phyloP scores from a whole-genome alignment of 192 early-diverging fungal species.

The Mortierella antarctica region DNA sequence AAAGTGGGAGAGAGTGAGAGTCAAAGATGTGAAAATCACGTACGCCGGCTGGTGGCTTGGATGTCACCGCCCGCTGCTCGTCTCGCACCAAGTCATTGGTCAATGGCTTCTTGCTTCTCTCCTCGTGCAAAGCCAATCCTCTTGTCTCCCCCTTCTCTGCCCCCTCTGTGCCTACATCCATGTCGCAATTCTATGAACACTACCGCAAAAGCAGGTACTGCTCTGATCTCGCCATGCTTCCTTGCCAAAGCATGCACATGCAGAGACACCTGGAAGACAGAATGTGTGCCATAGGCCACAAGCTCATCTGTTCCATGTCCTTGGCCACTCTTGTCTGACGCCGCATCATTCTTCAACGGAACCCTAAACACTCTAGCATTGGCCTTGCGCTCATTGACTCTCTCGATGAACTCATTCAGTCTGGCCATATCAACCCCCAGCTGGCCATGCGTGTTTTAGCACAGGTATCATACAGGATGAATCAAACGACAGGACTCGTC shows the following conservation, averaged over 20 bases:
- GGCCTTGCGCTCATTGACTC: constrained; percentile 96
- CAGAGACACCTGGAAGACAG: background rate
- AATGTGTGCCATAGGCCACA: background rate
- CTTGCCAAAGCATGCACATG: too few species aligned
- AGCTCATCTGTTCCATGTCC: background rate
- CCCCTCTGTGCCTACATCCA: background rate
- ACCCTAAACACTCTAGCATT: constrained; percentile 59
- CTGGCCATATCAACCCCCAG: constrained; percentile 90
- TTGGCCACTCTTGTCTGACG: background rate
- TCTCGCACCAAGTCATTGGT: too few species aligned
- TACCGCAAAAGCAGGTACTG: constrained; percentile 73
- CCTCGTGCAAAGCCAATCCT: too few species aligned
- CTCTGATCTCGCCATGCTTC: too few species aligned
- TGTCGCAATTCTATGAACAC: constrained; percentile 76
- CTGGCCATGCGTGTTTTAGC: constrained; percentile 90
- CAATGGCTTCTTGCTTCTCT: too few species aligned
- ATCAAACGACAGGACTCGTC: too few species aligned
- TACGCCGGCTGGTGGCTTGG: too few species aligned
- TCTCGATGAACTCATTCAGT: constrained; percentile 93
- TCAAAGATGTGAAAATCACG: too few species aligned
- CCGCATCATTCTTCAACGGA: background rate
- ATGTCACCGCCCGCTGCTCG: too few species aligned
- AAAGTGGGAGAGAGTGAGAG: too few species aligned
- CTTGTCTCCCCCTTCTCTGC: background rate
- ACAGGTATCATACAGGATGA: constrained; percentile 74